Evolutionary conservation across 495 filamentous ascomycete species (phyloP), one percentile per base, ranked within the genome.

Genomic region (Aspergillus hancockii): DNA sequence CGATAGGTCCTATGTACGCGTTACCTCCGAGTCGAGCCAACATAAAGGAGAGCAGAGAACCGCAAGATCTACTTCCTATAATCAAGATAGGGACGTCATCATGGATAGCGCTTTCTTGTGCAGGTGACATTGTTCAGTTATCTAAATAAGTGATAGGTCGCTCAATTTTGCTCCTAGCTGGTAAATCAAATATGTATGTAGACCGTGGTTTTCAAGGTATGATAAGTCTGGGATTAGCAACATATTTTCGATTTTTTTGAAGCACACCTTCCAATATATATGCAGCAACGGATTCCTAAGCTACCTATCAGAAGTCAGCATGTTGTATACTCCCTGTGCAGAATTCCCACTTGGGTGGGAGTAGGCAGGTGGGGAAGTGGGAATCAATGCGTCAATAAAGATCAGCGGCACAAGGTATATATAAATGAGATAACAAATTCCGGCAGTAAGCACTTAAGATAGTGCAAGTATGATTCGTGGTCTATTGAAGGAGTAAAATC

Each of bases 41-140:
- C 50, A 74, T 61, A 30, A 68, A 64, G 1, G 69, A 69, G 10
- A 67, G 63, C 9, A 70, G 46, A 2, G 75, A 51, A 0, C 74
- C 72, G 12, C 60, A 60, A 16, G 74, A 71, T 14, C 72, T 72
- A 28, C 67, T 72, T 30, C 74, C 72, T 10, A 76, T 60, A 52
- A 76, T 74, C 9, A 75, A 62, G n/a, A 76, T 60, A 8, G 71
- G 72, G 25, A 40, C 36, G 3, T 40, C 36, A 40, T 40, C 36
- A n/a, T n/a, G n/a, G 10, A 13, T n/a, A 9, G 36, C 36, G 9
- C 3, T 3, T 4, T 40, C 36, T 9, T 12, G 36, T 40, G 36
- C 16, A 12, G 36, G 36, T 13, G 36, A 40, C 36, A 40, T 40
- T n/a, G 12, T 40, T 40, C 12, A 40, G 3, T 3, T 3, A 28